phyloP scores from a whole-genome alignment of 352 stramenopile genomes.

The Halophytophthora polymorphica region DNA sequence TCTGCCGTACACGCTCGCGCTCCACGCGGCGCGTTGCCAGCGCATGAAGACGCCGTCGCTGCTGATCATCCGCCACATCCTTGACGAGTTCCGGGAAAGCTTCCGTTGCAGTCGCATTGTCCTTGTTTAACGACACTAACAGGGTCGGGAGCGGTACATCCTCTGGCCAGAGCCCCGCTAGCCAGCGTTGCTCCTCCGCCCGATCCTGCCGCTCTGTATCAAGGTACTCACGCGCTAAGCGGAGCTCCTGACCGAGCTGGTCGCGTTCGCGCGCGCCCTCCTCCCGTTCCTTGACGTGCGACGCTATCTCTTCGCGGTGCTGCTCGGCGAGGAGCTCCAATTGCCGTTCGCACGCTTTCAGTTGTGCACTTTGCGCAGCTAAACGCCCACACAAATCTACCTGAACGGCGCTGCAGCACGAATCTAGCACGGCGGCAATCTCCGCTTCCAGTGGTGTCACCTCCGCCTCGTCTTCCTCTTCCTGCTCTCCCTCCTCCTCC shows the following conservation, averaged over 20 bases:
- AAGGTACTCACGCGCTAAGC: constrained; percentile 18
- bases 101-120: neutral
- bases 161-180: constrained; percentile 61
- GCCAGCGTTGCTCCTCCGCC: constrained; percentile 59
- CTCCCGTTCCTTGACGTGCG: constrained; percentile 3
- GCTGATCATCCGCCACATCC: constrained; percentile 19
- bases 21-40: constrained; percentile 34
- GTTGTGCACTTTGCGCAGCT: constrained; percentile 5
- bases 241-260: constrained; percentile 12
- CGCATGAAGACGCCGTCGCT: constrained; percentile 33
- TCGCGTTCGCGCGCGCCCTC: constrained; percentile 5
- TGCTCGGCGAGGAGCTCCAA: constrained; percentile 10
- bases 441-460: constrained; percentile 13
- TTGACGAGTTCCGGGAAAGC: constrained; percentile 15
- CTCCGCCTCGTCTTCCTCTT: constrained; percentile 7
- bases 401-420: constrained; percentile 11
- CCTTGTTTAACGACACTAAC: constrained; percentile 35
- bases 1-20: constrained; percentile 34
- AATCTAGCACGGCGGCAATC: constrained; percentile 23
- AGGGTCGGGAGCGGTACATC: constrained; percentile 55
- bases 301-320: constrained; percentile 2
- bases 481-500: neutral
- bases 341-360: constrained; percentile 8
- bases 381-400: constrained; percentile 9
- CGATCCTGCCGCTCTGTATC: constrained; percentile 43